Percentiles rank a stretch among this genome's conserved stretches.
Conservation (phyloP, 805 yeast species). For the Candida sphagnicola region DNA sequence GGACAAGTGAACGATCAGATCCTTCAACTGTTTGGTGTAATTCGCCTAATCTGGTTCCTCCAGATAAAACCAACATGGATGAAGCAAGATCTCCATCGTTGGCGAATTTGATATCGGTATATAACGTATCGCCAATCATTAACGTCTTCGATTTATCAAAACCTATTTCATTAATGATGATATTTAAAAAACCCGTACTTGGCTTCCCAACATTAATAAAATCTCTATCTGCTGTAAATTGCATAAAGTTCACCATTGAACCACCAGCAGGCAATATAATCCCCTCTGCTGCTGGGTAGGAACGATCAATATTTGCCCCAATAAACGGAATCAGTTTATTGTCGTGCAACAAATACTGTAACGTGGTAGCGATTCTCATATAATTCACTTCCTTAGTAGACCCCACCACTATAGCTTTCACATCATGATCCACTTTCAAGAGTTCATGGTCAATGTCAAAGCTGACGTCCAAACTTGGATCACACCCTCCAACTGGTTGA, state of each 20-base stretch:
- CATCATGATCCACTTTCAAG: conserved; percentile 32
- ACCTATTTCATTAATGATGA: conserved; percentile 21
- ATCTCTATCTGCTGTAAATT: conserved; percentile 29
- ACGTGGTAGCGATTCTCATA: conserved; percentile 32
- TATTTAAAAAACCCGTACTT: conserved; percentile 25
- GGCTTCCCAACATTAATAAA: conserved; percentile 38
- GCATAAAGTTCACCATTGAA: conserved; percentile 34
- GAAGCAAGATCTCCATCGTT: conserved; percentile 37
- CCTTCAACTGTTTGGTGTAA: conserved; percentile 12
- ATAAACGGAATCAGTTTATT: conserved; percentile 32
- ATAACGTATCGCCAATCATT: conserved; percentile 41
- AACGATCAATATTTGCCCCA: conserved; percentile 38
- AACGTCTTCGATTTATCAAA: conserved; percentile 26
- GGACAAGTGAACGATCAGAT: conserved; percentile 16
- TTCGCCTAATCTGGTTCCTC: conserved; percentile 29
- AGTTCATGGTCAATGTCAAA: conserved; percentile 23
- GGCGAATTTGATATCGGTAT: conserved; percentile 41
- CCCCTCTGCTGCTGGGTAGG: conserved; percentile 38
- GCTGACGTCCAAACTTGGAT: conserved; percentile 18
- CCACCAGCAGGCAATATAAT: conserved; percentile 40
- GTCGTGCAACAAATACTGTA: conserved; percentile 32
- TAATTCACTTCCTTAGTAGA: conserved; percentile 35
- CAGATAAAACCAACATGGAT: conserved; percentile 31
- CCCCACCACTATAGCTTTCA: conserved; percentile 38
- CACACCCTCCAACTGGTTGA: conserved; percentile 33